A percentile compares a stretch with the other conserved stretches of the same genome.
Conservation (phyloP, 345 rosid species). For the Gossypium mustelinum region DNA sequence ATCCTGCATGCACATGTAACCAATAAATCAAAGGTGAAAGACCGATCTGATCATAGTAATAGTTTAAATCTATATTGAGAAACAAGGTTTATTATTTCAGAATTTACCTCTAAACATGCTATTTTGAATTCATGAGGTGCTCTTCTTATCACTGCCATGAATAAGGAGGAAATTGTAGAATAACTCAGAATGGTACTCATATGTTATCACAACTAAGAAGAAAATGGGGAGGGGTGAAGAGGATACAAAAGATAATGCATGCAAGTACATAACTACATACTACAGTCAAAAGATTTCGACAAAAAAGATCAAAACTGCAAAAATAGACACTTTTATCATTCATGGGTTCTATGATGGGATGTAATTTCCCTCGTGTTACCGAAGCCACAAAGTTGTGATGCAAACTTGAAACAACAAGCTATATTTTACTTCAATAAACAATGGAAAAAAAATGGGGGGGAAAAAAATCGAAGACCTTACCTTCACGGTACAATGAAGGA, state of each 20-base stretch:
- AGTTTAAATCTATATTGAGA: not conserved
- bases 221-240: not conserved
- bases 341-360: not conserved
- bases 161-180: conserved; percentile 2
- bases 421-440: not conserved
- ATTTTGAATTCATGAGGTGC: conserved; percentile 96
- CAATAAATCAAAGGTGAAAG: not conserved
- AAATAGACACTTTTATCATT: not conserved
- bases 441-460: not conserved
- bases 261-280: not conserved
- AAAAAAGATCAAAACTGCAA: not conserved
- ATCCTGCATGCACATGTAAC: conserved; percentile 45
- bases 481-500: conserved; percentile 90
- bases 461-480: conserved; percentile 23
- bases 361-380: not conserved
- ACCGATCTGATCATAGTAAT: not conserved
- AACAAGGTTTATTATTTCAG: not conserved
- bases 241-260: not conserved
- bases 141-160: conserved; percentile 72
- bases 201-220: not conserved
- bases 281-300: not conserved
- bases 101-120: conserved; percentile 80
- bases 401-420: not conserved
- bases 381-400: not conserved
- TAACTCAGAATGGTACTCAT: not conserved